Percentiles rank a stretch among this genome's conserved stretches.
These are phyloP conservation scores for Fraxinus greggii DNA, from an alignment of 305 asterid genomes.

Conservation along the genomic window DNA sequence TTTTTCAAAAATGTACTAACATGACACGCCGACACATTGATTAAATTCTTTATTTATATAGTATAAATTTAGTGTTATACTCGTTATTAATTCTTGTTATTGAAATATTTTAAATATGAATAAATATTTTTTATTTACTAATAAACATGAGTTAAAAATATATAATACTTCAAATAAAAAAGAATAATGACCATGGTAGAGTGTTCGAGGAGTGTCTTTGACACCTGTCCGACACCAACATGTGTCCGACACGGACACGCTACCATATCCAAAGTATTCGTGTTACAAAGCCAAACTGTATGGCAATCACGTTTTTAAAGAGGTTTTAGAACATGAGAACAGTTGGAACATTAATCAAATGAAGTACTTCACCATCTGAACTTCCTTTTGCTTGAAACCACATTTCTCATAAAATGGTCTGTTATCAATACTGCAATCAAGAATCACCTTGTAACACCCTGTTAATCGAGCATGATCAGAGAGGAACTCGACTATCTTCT, in stretches of 20 bases:
- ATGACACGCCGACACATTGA: too few relatives aligned
- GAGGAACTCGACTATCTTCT: conserved; percentile 60
- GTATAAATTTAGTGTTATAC: too few relatives aligned
- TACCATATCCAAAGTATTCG: neutral
- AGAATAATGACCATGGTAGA: neutral
- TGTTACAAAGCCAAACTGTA: neutral
- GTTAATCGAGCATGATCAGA: conserved; percentile 57
- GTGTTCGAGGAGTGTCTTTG: neutral
- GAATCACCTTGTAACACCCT: conserved; percentile 89
- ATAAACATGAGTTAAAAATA: neutral
- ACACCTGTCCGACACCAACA: neutral
- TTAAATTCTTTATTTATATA: too few relatives aligned
- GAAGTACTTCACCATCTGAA: conserved; percentile 85
- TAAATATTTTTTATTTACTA: too few relatives aligned
- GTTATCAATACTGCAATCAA: conserved; percentile 68
- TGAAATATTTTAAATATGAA: too few relatives aligned
- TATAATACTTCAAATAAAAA: too few relatives aligned
- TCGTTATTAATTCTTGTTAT: too few relatives aligned
- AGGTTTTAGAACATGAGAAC: neutral
- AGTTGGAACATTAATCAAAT: conserved; percentile 26
- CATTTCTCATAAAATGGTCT: conserved; percentile 72
- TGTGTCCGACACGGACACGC: neutral
- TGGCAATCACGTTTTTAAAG: neutral
- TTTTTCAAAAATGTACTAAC: too few relatives aligned
- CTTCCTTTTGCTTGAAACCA: conserved; percentile 67